phyloP scores from a whole-genome alignment of 495 filamentous ascomycete genomes.

The Penicillium salamii region DNA sequence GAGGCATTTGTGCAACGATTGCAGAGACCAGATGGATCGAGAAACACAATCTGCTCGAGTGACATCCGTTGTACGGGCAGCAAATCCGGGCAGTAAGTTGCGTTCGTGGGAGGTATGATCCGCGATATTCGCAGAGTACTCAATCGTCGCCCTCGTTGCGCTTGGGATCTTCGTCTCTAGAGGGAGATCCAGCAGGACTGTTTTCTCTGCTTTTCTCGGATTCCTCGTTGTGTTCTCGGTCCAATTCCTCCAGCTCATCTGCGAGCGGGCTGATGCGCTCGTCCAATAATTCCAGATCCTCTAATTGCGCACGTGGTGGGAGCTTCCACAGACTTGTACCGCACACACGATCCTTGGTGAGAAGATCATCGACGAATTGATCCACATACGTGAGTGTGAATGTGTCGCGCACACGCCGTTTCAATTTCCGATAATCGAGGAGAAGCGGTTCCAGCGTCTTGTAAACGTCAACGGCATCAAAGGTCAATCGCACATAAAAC shows the following conservation, averaged over 20 bases:
- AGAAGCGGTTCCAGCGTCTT: conserved; percentile 77
- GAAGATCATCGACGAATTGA: conserved; percentile 87
- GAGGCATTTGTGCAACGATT: too few species aligned
- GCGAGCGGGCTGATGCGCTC: conserved; percentile 76
- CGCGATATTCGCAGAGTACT: background rate
- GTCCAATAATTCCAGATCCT: conserved; percentile 87
- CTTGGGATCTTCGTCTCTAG: background rate
- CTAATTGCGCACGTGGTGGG: conserved; percentile 73
- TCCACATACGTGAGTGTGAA: conserved; percentile 77
- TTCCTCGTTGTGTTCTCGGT: conserved; percentile 59
- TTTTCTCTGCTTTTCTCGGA: conserved; percentile 16
- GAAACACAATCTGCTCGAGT: too few species aligned
- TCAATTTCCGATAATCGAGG: conserved; percentile 79
- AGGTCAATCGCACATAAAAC: conserved; percentile 92
- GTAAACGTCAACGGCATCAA: conserved; percentile 78
- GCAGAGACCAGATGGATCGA: too few species aligned
- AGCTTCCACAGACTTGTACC: conserved; percentile 92
- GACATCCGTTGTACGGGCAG: too few species aligned
- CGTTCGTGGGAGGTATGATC: background rate
- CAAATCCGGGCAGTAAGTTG: background rate
- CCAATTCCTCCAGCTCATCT: conserved; percentile 79
- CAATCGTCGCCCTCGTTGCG: conserved; percentile 27
- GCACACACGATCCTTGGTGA: conserved; percentile 87
- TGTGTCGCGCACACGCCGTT: conserved; percentile 68
- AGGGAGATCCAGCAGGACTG: conserved; percentile 17